Evolutionary conservation across 148 eudicot species (phyloP).

Genomic region (Amaranthus palmeri): DNA sequence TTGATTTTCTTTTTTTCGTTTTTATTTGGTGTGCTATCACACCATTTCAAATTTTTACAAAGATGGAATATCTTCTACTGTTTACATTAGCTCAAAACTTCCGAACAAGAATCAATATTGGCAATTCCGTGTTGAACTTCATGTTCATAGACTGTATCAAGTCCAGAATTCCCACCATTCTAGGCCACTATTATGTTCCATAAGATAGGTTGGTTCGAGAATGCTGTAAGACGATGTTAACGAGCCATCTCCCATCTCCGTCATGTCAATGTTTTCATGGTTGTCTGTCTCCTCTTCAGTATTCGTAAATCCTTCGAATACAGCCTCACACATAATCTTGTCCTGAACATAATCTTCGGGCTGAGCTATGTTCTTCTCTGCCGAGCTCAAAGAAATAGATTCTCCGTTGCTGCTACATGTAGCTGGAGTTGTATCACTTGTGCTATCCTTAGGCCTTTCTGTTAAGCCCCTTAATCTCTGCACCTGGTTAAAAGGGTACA

Average conservation of each 20-base stretch:
- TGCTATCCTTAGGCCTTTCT: slow-evolving; percentile 18
- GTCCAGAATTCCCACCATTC: slow-evolving; percentile 35
- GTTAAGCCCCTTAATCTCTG: slow-evolving; percentile 33
- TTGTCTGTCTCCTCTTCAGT: slow-evolving; percentile 6
- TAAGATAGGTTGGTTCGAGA: slow-evolving; percentile 24
- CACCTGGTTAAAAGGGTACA: slow-evolving; percentile 28
- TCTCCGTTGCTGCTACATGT: slow-evolving; percentile 15
- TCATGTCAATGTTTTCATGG: slow-evolving; percentile 11
- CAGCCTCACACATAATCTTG: not conserved
- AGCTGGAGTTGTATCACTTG: slow-evolving; percentile 11
- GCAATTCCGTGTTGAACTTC: not conserved
- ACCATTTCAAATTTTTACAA: not conserved
- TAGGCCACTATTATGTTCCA: slow-evolving; percentile 19
- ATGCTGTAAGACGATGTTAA: slow-evolving; percentile 20
- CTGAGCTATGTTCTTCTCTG: slow-evolving; percentile 4
- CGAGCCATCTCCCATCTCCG: slow-evolving; percentile 20
- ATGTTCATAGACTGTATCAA: not conserved
- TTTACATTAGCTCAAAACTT: not conserved
- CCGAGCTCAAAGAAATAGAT: slow-evolving; percentile 2
- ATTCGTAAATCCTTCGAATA: not conserved
- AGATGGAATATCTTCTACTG: not conserved
- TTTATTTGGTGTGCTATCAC: not conserved
- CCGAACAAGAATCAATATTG: not conserved
- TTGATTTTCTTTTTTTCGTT: not conserved
- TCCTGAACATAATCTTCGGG: slow-evolving; percentile 12